Percentiles rank a stretch among this genome's conserved stretches.
Evolutionary conservation across 169 alveolate species (phyloP).

Genomic region (Perkinsus marinus): DNA sequence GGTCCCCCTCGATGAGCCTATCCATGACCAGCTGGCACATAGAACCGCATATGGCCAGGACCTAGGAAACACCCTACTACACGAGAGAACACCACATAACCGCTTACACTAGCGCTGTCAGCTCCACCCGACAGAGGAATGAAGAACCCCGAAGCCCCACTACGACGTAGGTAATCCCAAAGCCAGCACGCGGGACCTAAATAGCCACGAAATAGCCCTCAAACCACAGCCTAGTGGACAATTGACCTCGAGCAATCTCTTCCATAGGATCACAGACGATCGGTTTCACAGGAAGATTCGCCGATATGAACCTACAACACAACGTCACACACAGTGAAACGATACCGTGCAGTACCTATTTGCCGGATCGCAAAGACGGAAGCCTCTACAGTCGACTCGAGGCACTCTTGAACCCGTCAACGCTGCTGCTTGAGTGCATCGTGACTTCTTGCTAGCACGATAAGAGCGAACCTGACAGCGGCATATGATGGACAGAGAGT

Average conservation of each 20-base stretch:
- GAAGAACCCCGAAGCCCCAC: conserved; percentile 54
- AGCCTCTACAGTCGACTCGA: not conserved
- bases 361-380: not conserved
- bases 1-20: not conserved
- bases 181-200: conserved; percentile 25
- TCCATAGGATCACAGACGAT: conserved; percentile 12
- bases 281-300: not conserved
- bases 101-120: conserved; percentile 34
- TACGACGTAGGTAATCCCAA: conserved; percentile 48
- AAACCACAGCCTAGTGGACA: not conserved
- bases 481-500: not conserved
- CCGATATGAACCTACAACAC: not conserved
- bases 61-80: conserved; percentile 6
- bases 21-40: conserved; percentile 9
- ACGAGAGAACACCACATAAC: not conserved
- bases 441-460: not conserved
- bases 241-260: conserved; percentile 29
- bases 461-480: not conserved
- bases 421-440: not conserved
- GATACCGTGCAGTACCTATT: not conserved
- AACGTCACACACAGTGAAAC: not conserved
- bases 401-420: conserved; percentile 2
- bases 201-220: conserved; percentile 12
- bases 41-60: not conserved
- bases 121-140: conserved; percentile 75